Base-by-base conservation (phyloP, 208 protist species). In the Herpetomonas muscarum region DNA sequence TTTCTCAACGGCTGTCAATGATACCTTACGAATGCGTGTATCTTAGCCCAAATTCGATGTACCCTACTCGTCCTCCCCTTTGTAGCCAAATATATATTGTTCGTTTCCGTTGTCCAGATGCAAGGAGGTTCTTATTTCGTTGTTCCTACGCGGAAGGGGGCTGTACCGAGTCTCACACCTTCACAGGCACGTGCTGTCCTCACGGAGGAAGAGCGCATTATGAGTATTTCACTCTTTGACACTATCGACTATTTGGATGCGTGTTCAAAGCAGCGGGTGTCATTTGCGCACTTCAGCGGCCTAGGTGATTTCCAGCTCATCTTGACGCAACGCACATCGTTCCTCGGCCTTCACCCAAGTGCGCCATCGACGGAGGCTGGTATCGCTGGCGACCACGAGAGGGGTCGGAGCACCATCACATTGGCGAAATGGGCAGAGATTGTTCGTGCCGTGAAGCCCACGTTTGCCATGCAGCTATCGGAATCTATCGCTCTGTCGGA, bases 221-320 rank as follows among this genome's bases (percentile, higher is more conserved):
- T 94, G 5, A 68, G 67, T 49, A 47, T 87, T 2, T 86, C 76
- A 19, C 67, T 87, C 0, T 84, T 94, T 48, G 87, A 94, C 32
- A 84, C 87, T 31, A 41, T 59, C 10, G 74, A 85, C 30, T 86
- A 81, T 60, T 67, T 72, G 19, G 32, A 34, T 26, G 61, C 77
- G 4, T 90, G 80, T 32, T 52, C 46, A 21, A 61, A 69, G 24
- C 48, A 76, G 12, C 7, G 65, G n/a, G 61, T 76, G 29, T 31
- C 66, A 0, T 67, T 85, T 60, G 61, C 74, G n/a, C 53, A 70
- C 7, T 85, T 90, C 39, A 86, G 78, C 57, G 84, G 76, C 2
- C 37, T 90, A 17, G 30, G 13, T 7, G 87, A 78, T 9, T 94
- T 87, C 53, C 60, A n/a, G 22, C 51, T 70, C 12, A 63, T 94